phyloP scores from a whole-genome alignment of 192 early-diverging fungal genomes.

The Jimgerdemannia lactiflua region DNA sequence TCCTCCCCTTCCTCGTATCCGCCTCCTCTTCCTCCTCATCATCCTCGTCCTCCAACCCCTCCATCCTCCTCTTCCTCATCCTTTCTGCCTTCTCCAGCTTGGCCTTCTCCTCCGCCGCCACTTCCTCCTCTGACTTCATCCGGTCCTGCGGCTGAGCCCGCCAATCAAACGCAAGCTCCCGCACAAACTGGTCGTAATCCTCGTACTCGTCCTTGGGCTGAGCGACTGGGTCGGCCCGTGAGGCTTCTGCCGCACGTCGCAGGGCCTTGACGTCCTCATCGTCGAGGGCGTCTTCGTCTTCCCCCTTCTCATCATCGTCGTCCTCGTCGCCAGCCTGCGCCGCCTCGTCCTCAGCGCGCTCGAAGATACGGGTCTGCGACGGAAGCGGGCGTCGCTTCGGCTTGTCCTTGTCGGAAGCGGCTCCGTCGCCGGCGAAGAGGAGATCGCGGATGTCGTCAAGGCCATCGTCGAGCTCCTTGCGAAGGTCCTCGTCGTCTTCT shows the following conservation, averaged over 20 bases:
- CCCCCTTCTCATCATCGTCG: conserved; percentile 19
- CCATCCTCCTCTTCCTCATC: conserved; percentile 78
- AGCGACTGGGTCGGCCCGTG: not conserved
- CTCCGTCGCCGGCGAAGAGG: conserved; percentile 47
- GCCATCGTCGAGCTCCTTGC: conserved; percentile 86
- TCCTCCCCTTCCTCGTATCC: conserved; percentile 57
- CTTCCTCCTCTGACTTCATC: conserved; percentile 92
- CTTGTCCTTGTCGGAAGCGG: conserved; percentile 26
- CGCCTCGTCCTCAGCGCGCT: conserved; percentile 23
- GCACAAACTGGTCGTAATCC: conserved; percentile 82
- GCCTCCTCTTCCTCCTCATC: conserved; percentile 58
- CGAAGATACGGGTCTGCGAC: conserved; percentile 32
- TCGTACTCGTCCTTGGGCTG: conserved; percentile 37
- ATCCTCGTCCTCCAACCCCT: conserved; percentile 63
- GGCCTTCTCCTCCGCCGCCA: conserved; percentile 78
- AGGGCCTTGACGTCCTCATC: conserved; percentile 8
- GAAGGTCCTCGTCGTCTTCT: conserved; percentile 81
- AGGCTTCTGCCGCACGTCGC: not conserved
- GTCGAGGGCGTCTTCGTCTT: conserved; percentile 27
- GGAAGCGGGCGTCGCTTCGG: conserved; percentile 36
- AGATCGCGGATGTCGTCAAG: conserved; percentile 80
- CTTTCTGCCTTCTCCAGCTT: conserved; percentile 87
- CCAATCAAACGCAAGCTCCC: conserved; percentile 79
- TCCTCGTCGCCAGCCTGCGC: conserved; percentile 19
- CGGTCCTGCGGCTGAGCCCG: conserved; percentile 88